A percentile compares a stretch with the other conserved stretches of the same genome.
phyloP scores from a whole-genome alignment of 257 asterid genomes.

The Lycium ferocissimum region DNA sequence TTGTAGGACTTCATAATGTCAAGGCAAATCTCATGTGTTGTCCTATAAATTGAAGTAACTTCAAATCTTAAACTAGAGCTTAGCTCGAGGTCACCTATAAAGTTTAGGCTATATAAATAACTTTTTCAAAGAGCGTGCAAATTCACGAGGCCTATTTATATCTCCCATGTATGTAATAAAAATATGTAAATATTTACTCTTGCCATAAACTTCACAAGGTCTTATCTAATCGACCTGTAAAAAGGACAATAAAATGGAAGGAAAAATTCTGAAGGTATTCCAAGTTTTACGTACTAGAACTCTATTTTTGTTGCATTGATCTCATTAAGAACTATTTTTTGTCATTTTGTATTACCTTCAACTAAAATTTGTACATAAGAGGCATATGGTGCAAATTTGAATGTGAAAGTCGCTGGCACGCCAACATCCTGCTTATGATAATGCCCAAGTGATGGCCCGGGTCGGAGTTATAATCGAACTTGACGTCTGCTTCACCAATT shows the following conservation, averaged over 20 bases:
- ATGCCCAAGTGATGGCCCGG: too few species aligned
- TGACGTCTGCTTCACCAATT: too few species aligned
- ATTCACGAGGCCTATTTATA: constrained; percentile 10
- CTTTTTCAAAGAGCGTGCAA: neutral
- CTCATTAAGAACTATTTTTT: neutral
- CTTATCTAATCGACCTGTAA: neutral
- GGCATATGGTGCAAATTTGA: neutral
- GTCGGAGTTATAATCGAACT: too few species aligned
- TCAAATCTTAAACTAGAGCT: neutral
- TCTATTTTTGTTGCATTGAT: neutral
- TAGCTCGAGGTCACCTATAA: constrained; percentile 8
- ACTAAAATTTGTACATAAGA: neutral
- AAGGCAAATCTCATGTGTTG: neutral
- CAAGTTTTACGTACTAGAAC: neutral
- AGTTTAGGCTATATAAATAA: neutral
- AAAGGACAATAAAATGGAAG: neutral
- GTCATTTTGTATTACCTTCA: too few species aligned
- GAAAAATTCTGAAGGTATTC: neutral
- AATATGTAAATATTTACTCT: neutral
- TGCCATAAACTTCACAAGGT: neutral
- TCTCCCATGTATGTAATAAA: neutral
- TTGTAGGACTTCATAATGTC: neutral
- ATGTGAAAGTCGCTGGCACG: neutral
- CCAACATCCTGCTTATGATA: too few species aligned
- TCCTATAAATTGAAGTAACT: neutral